phyloP scores from a whole-genome alignment of 306 rosid species.

The Fragaria vesca region DNA sequence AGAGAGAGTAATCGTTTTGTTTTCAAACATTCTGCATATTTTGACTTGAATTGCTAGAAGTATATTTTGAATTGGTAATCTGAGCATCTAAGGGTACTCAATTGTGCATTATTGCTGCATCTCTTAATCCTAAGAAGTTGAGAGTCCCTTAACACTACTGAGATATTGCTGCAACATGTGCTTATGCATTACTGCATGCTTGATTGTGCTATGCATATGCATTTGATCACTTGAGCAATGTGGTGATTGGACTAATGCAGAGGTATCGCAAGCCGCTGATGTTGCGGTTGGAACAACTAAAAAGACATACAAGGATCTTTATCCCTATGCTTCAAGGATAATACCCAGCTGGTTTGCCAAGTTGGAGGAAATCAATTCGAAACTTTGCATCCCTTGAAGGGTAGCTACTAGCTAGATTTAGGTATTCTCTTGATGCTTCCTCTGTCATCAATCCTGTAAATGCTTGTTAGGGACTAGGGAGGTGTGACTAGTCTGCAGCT shows the following conservation, averaged over 20 bases:
- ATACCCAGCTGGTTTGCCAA: constrained; percentile 29
- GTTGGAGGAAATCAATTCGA: constrained; percentile 7
- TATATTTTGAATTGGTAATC: not conserved
- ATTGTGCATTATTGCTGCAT: not conserved
- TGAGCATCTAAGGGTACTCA: not conserved
- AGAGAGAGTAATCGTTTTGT: not conserved
- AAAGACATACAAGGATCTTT: constrained; percentile 25
- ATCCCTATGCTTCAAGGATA: constrained; percentile 19
- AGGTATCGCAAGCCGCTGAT: constrained; percentile 15
- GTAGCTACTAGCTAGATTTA: not conserved
- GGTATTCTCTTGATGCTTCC: not conserved
- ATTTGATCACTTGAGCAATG: constrained; percentile 2
- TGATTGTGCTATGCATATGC: constrained; percentile 1
- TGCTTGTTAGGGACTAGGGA: not conserved
- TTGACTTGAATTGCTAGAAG: not conserved
- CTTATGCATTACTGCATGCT: not conserved
- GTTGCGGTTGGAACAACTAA: constrained; percentile 21
- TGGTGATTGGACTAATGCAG: constrained; percentile 10
- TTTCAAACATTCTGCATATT: not conserved
- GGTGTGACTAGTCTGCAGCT: not conserved
- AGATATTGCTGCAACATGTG: not conserved
- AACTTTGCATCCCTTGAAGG: constrained; percentile 12
- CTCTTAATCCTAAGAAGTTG: not conserved
- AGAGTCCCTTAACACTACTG: not conserved
- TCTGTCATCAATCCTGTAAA: not conserved